Evolutionary conservation across 331 rosid species (phyloP), one percentile per base, ranked within the genome.

Genomic region (Pyrus hybrid): DNA sequence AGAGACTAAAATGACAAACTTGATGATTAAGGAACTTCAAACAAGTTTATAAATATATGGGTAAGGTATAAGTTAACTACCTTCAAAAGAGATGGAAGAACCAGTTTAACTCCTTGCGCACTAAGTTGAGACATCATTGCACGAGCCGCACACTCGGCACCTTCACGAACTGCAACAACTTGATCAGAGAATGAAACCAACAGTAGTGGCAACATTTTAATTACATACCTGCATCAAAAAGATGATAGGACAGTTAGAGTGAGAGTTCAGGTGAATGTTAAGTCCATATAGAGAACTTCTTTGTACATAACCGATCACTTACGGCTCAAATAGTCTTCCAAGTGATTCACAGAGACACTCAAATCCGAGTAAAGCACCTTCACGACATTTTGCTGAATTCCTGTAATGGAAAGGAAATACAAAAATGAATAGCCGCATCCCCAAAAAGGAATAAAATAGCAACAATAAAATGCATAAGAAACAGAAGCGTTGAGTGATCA

Each of bases 91-190:
- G 99, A 91, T 54, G 99, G 99, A 74, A 94, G 97, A 76, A 94
- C 99, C 88, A 94, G 97, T 88, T 94, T 94, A 83, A 94, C 99
- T 70, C 99, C 99, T 75, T 92, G 96, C 69, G 95, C 96, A 73
- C 85, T 92, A 83, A 94, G 99, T 77, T 90, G 96, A 61, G 99
- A 86, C 99, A 94, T 94, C 99, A 94, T 94, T 81, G 99, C 95
- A 58, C 99, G 99, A 63, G 99, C 99, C 25, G 99, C 96, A 81
- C 97, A 69, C 83, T 94, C 99, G 53, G 99, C 93, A 82, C 92
- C 97, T 26, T 94, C 99, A 71, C 99, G 96, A 69, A 94, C 97
- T 25, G 97, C 97, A 68, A 85, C 88, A 81, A 94, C 99, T 92
- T 88, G 99, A 85, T 94, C 99, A 68, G 99, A 94, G 88, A 94